phyloP scores from a whole-genome alignment of 2,329 filamentous ascomycete species.

The Alternaria angustiovoidea region DNA sequence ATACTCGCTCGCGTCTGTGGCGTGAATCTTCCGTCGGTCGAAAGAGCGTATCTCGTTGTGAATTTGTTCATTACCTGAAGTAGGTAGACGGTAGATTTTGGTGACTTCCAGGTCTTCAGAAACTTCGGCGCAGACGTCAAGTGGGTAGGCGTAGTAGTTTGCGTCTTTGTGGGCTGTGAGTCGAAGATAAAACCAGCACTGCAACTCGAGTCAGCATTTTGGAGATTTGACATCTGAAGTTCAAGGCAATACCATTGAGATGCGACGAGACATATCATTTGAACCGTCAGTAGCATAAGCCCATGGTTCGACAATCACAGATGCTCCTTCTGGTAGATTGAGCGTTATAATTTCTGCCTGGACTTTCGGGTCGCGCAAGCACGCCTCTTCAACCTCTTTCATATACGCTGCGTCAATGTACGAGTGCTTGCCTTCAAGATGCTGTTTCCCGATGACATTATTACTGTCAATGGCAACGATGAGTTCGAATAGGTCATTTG shows the following conservation, averaged over 20 bases:
- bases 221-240: not conserved
- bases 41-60: constrained; percentile 49
- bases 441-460: constrained; percentile 37
- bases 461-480: constrained; percentile 33
- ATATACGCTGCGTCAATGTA: constrained; percentile 61
- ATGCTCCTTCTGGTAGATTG: constrained; percentile 54
- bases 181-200: constrained; percentile 54
- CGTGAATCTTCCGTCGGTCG: constrained; percentile 54
- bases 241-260: constrained; percentile 57
- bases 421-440: constrained; percentile 55
- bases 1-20: constrained; percentile 30
- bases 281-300: constrained; percentile 64
- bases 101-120: constrained; percentile 60
- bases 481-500: constrained; percentile 48
- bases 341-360: constrained; percentile 53
- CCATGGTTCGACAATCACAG: constrained; percentile 63
- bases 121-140: constrained; percentile 63
- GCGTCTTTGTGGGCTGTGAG: constrained; percentile 55
- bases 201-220: not conserved
- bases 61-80: constrained; percentile 52
- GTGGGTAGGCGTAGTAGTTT: constrained; percentile 67
- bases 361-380: constrained; percentile 54
- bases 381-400: constrained; percentile 58
- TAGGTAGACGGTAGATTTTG: constrained; percentile 60
- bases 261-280: constrained; percentile 59